phyloP scores from a whole-genome alignment of 1,139 yeast species.

The Fermentozyma sake region DNA sequence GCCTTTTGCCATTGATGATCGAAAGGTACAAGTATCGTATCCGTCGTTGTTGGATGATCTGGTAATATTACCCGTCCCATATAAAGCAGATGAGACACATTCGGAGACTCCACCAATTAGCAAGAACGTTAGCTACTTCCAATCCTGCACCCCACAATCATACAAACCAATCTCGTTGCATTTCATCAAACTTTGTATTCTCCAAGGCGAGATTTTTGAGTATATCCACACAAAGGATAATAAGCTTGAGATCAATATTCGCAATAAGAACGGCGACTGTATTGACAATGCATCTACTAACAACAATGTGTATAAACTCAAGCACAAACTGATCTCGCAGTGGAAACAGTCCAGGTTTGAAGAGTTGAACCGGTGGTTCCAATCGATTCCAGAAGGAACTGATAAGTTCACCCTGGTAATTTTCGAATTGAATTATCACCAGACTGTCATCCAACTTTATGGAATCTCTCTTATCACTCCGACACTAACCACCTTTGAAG shows the following conservation, averaged over 20 bases:
- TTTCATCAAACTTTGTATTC: constrained; percentile 1
- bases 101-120: too few relatives aligned
- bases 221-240: constrained; percentile 1
- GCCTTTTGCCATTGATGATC: constrained; percentile 1
- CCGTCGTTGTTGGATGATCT: too few relatives aligned
- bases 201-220: constrained; percentile 1
- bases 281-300: too few relatives aligned
- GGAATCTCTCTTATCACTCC: constrained; percentile 2
- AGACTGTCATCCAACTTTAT: constrained; percentile 1
- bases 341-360: not conserved
- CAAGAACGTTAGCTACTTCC: not conserved
- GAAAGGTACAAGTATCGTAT: too few relatives aligned
- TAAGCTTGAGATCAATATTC: too few relatives aligned
- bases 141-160: not conserved
- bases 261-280: too few relatives aligned
- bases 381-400: not conserved
- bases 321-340: too few relatives aligned
- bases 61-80: too few relatives aligned
- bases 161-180: not conserved
- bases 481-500: not conserved
- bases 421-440: constrained; percentile 2
- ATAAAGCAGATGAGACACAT: too few relatives aligned
- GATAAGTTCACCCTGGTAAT: too few relatives aligned
- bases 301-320: too few relatives aligned
- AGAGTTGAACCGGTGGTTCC: constrained; percentile 1